Base-by-base conservation (phyloP, 768 basidiomycete species). In the Floccularia luteovirens region DNA sequence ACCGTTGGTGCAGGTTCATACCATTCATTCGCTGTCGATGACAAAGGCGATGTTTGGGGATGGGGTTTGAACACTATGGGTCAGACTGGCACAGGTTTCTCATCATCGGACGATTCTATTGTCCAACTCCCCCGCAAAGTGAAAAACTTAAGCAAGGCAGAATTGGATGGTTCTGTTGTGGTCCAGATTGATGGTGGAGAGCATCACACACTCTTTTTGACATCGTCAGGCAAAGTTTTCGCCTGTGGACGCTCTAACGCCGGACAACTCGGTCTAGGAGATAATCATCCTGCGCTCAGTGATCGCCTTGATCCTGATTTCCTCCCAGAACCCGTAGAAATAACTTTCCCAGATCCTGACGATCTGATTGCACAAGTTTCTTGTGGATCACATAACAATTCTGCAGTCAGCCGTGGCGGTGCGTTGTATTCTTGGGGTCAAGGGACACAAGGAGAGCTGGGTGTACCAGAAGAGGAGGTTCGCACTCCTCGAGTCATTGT, bases 21-120 rank as follows among this genome's bases (percentile, higher is more conserved):
- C 60, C 85, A 89, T 52, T 93, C 90, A 0, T 97, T 96, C 52
- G 93, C 92, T 2, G 79, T 97, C 42, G 84, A 91, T 56, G 75
- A 84, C 38, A 63, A 69, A 4, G 92, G 90, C 21, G 76, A 73
- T 36, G 85, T 94, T 6, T 97, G 83, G 81, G 90, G 79, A 10
- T 97, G 94, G 94, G 94, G 94, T n/a, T 67, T 92, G 43, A 96
- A 98, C 59, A 88, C 68, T 60, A 86, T 74, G 82, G 92, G 84
- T 21, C 87, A 90, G 59, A 78, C 77, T 1, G 87, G 86, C 23
- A 80, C 83, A 0, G 73, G 72, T 4, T 67, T 60, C 44, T 52
- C 54, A 8, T 62, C 69, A 6, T 48, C 59, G 11, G 72, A 72
- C 33, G 70, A 73, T 44, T 51, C 61, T 34, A 66, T 81, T 39